phyloP scores from a whole-genome alignment of 2,329 filamentous ascomycete species.

The Monosporascus sp. region DNA sequence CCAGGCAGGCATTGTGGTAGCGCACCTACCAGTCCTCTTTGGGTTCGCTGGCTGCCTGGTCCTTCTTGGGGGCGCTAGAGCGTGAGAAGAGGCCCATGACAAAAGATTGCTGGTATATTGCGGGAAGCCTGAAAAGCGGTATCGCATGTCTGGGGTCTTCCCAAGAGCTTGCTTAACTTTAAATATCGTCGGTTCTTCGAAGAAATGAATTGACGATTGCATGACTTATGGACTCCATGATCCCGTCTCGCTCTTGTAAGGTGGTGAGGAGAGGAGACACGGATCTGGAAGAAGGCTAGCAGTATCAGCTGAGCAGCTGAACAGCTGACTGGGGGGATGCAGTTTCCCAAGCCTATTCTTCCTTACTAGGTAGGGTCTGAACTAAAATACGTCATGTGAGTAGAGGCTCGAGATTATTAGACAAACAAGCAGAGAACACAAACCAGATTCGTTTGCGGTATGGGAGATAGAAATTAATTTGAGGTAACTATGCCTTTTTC shows the following conservation, averaged over 20 bases:
- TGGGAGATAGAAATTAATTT: no score
- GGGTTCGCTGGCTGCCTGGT: not conserved
- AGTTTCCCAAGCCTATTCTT: not conserved
- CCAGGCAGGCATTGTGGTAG: conserved; percentile 14
- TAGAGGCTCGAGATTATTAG: not conserved
- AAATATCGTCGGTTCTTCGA: not conserved
- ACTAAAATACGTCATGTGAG: not conserved
- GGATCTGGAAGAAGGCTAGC: no score
- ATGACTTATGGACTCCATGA: not conserved
- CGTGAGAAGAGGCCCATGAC: not conserved
- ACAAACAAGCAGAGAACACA: no score
- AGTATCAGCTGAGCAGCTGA: not conserved
- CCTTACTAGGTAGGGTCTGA: not conserved
- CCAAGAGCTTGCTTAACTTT: not conserved
- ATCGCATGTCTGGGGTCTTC: not conserved
- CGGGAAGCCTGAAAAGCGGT: not conserved
- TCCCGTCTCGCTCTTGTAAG: not conserved
- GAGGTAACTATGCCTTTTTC: no score
- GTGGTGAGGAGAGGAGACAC: not conserved
- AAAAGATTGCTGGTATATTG: not conserved
- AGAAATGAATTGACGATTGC: not conserved
- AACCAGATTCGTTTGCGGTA: no score
- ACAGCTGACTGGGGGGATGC: not conserved
- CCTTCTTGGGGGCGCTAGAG: not conserved
- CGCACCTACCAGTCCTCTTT: conserved; percentile 10